phyloP scores from a whole-genome alignment of 1,284 basidiomycete genomes.

The Fomitopsis schrenkii region DNA sequence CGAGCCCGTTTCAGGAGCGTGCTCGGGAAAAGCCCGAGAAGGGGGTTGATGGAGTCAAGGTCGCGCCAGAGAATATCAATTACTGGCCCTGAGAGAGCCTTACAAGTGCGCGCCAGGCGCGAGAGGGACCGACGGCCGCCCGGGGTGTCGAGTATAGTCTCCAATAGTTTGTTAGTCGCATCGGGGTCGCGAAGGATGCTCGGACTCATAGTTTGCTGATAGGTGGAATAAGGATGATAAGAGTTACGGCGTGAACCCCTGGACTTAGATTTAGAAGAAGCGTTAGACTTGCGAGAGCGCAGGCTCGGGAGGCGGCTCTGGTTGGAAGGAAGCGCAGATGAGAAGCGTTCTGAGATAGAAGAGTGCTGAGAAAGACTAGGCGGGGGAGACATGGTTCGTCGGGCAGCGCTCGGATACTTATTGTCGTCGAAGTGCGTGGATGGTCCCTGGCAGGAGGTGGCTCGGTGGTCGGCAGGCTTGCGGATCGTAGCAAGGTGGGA shows the following conservation, averaged over 20 bases:
- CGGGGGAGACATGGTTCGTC: conserved; percentile 23
- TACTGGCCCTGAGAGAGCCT: conserved; percentile 66
- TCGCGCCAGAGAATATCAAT: conserved; percentile 71
- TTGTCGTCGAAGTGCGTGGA: conserved; percentile 18
- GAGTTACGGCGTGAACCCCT: conserved; percentile 31
- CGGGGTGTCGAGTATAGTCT: conserved; percentile 63
- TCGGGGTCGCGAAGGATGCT: conserved; percentile 62
- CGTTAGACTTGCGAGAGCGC: conserved; percentile 30
- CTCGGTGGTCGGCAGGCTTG: conserved; percentile 16
- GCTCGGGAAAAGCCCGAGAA: conserved; percentile 66
- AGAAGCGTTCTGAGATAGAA: conserved; percentile 43
- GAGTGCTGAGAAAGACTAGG: conserved; percentile 30
- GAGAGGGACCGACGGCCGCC: conserved; percentile 56
- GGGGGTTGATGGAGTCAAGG: conserved; percentile 67
- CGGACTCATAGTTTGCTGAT: conserved; percentile 50
- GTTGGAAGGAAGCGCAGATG: conserved; percentile 30
- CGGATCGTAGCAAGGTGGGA: conserved; percentile 10
- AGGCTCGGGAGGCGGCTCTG: conserved; percentile 37
- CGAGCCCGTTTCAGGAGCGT: conserved; percentile 61
- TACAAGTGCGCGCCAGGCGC: conserved; percentile 69
- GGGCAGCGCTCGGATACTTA: conserved; percentile 21
- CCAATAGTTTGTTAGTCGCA: conserved; percentile 57
- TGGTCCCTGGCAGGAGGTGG: conserved; percentile 17
- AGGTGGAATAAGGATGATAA: conserved; percentile 38
- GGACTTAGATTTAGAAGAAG: conserved; percentile 13